phyloP scores from a whole-genome alignment of 148 eudicot species.

The Camellia japonica region DNA sequence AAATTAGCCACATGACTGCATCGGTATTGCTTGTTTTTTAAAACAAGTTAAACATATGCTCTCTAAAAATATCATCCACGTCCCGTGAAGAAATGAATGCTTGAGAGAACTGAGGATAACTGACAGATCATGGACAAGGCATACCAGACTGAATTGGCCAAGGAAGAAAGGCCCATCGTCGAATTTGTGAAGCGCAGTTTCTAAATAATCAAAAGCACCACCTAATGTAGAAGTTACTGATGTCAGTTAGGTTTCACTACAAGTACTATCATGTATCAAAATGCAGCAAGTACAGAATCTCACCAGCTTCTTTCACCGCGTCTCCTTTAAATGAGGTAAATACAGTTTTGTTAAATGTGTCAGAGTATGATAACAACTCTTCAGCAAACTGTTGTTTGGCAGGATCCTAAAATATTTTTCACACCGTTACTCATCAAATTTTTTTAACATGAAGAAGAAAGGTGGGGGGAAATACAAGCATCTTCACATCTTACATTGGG shows the following conservation, averaged over 20 bases:
- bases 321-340: conserved; percentile 46
- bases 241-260: not conserved
- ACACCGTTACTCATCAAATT: not conserved
- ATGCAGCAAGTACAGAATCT: conserved; percentile 1
- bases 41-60: conserved; percentile 25
- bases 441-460: not conserved
- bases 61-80: conserved; percentile 17
- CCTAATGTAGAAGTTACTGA: conserved; percentile 30
- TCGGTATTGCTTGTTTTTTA: too few species aligned
- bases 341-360: conserved; percentile 25
- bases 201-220: conserved; percentile 62
- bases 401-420: conserved; percentile 49
- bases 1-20: too few species aligned
- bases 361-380: conserved; percentile 49
- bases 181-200: conserved; percentile 56
- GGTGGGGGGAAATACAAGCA: too few species aligned
- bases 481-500: too few species aligned
- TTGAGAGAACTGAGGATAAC: too few species aligned
- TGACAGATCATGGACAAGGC: too few species aligned
- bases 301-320: conserved; percentile 45
- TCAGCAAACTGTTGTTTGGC: conserved; percentile 62
- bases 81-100: too few species aligned
- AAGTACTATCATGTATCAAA: not conserved
- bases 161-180: conserved; percentile 86
- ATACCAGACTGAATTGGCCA: not conserved